phyloP scores from a whole-genome alignment of 352 stramenopile species.

The Globisporangium alternatum region DNA sequence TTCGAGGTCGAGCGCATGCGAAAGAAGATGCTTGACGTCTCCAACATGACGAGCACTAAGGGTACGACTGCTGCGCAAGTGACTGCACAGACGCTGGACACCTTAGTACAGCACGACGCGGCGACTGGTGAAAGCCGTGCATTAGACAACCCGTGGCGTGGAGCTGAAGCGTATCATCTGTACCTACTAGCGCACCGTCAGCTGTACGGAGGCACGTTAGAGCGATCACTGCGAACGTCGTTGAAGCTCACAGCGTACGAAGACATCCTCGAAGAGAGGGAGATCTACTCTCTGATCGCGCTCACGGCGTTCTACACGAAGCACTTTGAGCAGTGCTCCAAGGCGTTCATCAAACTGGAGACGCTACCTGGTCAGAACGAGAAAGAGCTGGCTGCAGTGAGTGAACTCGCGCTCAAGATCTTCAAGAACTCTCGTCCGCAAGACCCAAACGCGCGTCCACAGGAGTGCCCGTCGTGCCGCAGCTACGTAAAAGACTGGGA shows the following conservation, averaged over 20 bases:
- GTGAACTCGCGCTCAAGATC: conserved; percentile 80
- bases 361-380: conserved; percentile 61
- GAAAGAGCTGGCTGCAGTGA: conserved; percentile 59
- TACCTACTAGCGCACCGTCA: conserved; percentile 92
- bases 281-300: conserved; percentile 93
- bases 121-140: conserved; percentile 76
- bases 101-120: conserved; percentile 86
- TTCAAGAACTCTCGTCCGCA: conserved; percentile 76
- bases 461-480: conserved; percentile 80
- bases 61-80: conserved; percentile 70
- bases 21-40: conserved; percentile 87
- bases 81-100: conserved; percentile 91
- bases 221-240: conserved; percentile 81
- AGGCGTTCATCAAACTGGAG: conserved; percentile 92
- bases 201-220: conserved; percentile 83
- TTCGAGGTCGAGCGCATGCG: conserved; percentile 92
- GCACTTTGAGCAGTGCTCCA: conserved; percentile 89
- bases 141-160: conserved; percentile 92
- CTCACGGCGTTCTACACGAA: conserved; percentile 91
- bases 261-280: conserved; percentile 88
- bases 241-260: conserved; percentile 90
- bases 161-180: conserved; percentile 92
- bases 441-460: conserved; percentile 75
- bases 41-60: conserved; percentile 51
- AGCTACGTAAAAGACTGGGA: conserved; percentile 86